Evolutionary conservation across 805 yeast genomes (phyloP).

Genomic region (Ogataea ramenticola): DNA sequence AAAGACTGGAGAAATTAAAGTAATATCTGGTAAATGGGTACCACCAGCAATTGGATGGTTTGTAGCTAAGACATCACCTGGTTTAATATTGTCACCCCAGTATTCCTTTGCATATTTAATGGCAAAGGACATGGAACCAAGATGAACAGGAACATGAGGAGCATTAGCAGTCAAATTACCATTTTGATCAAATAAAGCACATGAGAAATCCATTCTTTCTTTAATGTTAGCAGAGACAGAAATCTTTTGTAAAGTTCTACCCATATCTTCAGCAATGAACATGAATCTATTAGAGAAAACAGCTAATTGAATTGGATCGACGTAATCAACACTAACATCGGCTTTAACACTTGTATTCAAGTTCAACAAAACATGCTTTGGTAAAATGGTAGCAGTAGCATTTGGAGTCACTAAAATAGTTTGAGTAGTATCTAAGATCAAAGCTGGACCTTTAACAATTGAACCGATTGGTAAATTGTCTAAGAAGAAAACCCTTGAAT

Average conservation of each 20-base stretch:
- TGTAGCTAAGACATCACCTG: slow-evolving; percentile 71
- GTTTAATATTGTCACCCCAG: slow-evolving; percentile 57
- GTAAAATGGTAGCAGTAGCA: slow-evolving; percentile 46
- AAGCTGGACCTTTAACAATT: slow-evolving; percentile 60
- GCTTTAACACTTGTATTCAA: neutral
- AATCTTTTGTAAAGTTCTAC: slow-evolving; percentile 21
- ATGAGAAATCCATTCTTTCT: slow-evolving; percentile 23
- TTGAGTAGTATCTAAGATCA: slow-evolving; percentile 75
- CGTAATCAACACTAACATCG: neutral
- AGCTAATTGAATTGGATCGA: slow-evolving; percentile 18
- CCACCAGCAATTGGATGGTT: slow-evolving; percentile 83
- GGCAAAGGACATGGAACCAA: slow-evolving; percentile 23
- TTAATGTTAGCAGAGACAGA: slow-evolving; percentile 23
- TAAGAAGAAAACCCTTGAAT: slow-evolving; percentile 35
- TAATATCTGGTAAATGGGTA: slow-evolving; percentile 83
- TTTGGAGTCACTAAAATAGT: slow-evolving; percentile 67
- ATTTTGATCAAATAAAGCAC: slow-evolving; percentile 23
- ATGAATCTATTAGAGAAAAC: slow-evolving; percentile 23
- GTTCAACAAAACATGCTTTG: slow-evolving; percentile 49
- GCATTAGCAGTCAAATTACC: slow-evolving; percentile 25
- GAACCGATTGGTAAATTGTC: slow-evolving; percentile 49
- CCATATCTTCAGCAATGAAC: slow-evolving; percentile 27
- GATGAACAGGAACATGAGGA: slow-evolving; percentile 24
- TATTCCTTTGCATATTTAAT: slow-evolving; percentile 25
- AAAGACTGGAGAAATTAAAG: slow-evolving; percentile 87